Evolutionary conservation across 1,284 basidiomycete genomes (phyloP).

Genomic region (Afroboletus lepidellus): DNA sequence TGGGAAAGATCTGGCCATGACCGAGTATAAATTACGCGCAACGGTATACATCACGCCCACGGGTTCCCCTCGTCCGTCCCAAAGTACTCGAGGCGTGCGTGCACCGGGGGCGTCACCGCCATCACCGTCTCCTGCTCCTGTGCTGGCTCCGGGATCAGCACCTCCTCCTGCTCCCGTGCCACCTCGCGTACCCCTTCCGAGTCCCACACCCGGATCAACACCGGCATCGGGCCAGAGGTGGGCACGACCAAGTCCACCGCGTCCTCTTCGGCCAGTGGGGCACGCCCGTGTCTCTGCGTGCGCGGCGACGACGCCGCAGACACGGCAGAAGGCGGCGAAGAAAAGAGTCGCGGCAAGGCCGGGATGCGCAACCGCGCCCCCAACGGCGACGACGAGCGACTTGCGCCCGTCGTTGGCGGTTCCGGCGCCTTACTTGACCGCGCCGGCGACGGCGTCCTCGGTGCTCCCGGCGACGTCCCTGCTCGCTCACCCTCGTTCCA

Average conservation of each 20-base stretch:
- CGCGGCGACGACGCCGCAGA: neutral
- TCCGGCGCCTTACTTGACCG: conserved; percentile 4
- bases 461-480: no score
- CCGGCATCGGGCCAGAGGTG: conserved; percentile 15
- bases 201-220: conserved; percentile 30
- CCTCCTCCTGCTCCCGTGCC: neutral
- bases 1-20: no score
- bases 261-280: conserved; percentile 27
- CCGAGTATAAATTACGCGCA: neutral
- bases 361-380: conserved; percentile 9
- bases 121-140: conserved; percentile 4
- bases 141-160: neutral
- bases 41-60: conserved; percentile 17
- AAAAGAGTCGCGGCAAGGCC: conserved; percentile 3
- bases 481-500: no score
- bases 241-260: conserved; percentile 31
- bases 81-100: conserved; percentile 11
- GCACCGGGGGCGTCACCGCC: conserved; percentile 18
- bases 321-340: neutral
- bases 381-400: conserved; percentile 9
- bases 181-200: neutral
- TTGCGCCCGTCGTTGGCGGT: conserved; percentile 6
- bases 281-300: conserved; percentile 8
- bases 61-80: conserved; percentile 20
- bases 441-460: conserved; percentile 9